A percentile compares a stretch with the other conserved stretches of the same genome.
These are phyloP conservation scores for Wickerhamiella siamensis DNA, from an alignment of 805 yeast genomes.

Conservation along the genomic window DNA sequence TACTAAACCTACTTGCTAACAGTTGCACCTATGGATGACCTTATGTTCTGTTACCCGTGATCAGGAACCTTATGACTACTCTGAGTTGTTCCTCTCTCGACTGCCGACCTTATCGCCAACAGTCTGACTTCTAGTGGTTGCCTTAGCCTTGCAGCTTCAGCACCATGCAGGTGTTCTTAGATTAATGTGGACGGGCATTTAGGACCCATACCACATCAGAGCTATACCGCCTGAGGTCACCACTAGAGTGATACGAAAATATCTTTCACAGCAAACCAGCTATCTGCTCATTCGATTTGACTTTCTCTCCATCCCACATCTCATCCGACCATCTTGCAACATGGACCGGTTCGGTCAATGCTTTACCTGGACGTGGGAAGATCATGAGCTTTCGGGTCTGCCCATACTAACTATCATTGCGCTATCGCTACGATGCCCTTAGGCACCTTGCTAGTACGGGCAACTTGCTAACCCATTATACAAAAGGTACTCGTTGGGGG, in stretches of 20 bases:
- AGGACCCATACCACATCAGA: not conserved
- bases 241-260: conserved; percentile 5
- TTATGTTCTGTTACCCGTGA: conserved; percentile 1
- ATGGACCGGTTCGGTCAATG: conserved; percentile 5
- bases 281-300: conserved; percentile 7
- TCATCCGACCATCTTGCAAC: conserved; percentile 8
- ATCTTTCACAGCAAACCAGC: conserved; percentile 8
- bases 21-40: too few species aligned
- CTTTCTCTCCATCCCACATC: conserved; percentile 8
- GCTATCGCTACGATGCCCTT: conserved; percentile 2
- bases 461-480: conserved; percentile 6
- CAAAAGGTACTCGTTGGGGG: conserved; percentile 1
- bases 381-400: conserved; percentile 6
- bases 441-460: conserved; percentile 3
- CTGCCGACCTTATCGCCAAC: conserved; percentile 3
- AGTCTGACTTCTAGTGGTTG: conserved; percentile 1
- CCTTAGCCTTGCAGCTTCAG: too few species aligned
- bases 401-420: conserved; percentile 1
- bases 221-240: conserved; percentile 3
- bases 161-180: conserved; percentile 1
- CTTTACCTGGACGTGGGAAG: conserved; percentile 5
- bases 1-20: conserved; percentile 2
- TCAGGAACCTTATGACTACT: conserved; percentile 1
- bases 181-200: conserved; percentile 1
- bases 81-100: conserved; percentile 4